Evolutionary conservation across 352 stramenopile genomes (phyloP), one percentile per base, ranked within the genome.

Genomic region (Globisporangium spiculum): DNA sequence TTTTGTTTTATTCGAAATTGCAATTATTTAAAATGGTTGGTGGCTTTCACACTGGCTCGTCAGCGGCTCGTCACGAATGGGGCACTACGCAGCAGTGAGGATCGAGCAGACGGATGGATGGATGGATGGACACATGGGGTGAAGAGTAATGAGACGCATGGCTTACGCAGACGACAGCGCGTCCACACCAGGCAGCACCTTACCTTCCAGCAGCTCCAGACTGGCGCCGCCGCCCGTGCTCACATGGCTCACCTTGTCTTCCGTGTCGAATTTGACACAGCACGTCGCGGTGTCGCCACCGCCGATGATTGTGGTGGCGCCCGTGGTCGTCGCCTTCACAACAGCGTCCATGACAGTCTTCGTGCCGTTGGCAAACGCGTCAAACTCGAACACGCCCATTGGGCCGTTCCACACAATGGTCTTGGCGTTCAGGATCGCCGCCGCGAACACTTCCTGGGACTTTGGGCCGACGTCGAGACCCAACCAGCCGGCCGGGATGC

Each of bases 371-470:
- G 88, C 83, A 72, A 99, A 99, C 22, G 90, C 90, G 65, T 99
- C 93, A 68, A 99, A 98, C 85, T 99, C 98, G 79, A 99, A 99
- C 56, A 99, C 98, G 66, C 98, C 98, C 96, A 99, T 99, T 30
- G 98, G 98, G 63, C 98, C 98, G 86, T 99, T 99, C 98, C 98
- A 99, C 64, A 99, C 96, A 63, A 99, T 76, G 36, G 97, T 99
- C 79, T 98, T 98, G 70, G 92, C 90, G 59, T 84, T 80, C 12
- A 77, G 57, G 32, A 98, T 76, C 58, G 88, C 92, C 0, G 82
- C 71, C 26, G 80, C 77, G 68, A 98, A 98, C 14, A 70, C 73
- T 57, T 94, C 80, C 65, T 86, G 85, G 46, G 89, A 97, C 71
- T 99, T 92, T 6, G 97, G 97, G 64, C 98, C 98, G 60, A 99